phyloP scores from a whole-genome alignment of 2,329 filamentous ascomycete genomes.

The Hypoxylon sp. region DNA sequence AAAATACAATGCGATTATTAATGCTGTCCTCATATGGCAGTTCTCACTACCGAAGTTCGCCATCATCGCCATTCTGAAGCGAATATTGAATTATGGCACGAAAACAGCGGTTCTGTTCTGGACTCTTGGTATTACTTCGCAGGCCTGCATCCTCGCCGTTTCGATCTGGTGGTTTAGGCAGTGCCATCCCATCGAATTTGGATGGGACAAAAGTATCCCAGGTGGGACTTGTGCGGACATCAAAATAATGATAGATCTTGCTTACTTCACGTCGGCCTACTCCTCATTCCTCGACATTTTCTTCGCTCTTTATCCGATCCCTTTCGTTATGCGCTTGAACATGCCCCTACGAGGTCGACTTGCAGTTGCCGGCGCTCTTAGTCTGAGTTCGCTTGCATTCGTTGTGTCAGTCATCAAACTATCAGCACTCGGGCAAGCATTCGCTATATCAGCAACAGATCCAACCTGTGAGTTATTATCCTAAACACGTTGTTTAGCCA shows the following conservation, averaged over 20 bases:
- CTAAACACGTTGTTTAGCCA: neutral
- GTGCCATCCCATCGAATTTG: constrained; percentile 50
- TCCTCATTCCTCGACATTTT: constrained; percentile 54
- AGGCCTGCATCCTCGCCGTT: constrained; percentile 52
- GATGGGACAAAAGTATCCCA: constrained; percentile 50
- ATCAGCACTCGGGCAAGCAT: constrained; percentile 48
- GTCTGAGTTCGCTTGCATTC: constrained; percentile 50
- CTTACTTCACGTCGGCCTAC: constrained; percentile 53
- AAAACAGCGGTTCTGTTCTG: constrained; percentile 53
- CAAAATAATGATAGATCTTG: constrained; percentile 46
- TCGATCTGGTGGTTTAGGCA: constrained; percentile 54
- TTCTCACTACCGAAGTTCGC: constrained; percentile 57
- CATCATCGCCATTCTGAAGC: constrained; percentile 53
- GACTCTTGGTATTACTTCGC: constrained; percentile 52
- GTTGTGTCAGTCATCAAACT: constrained; percentile 53
- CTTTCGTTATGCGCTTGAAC: constrained; percentile 54
- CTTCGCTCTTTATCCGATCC: constrained; percentile 54
- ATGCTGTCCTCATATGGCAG: constrained; percentile 53
- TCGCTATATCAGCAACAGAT: constrained; percentile 46
- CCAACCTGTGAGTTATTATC: constrained; percentile 51
- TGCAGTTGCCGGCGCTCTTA: constrained; percentile 48
- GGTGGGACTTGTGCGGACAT: constrained; percentile 49
- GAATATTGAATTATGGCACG: constrained; percentile 53
- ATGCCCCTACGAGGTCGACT: constrained; percentile 52
- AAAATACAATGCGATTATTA: constrained; percentile 54